These are phyloP conservation scores for Calonectria pseudoreteaudii DNA, from an alignment of 2,329 filamentous ascomycete species.

Conservation along the genomic window DNA sequence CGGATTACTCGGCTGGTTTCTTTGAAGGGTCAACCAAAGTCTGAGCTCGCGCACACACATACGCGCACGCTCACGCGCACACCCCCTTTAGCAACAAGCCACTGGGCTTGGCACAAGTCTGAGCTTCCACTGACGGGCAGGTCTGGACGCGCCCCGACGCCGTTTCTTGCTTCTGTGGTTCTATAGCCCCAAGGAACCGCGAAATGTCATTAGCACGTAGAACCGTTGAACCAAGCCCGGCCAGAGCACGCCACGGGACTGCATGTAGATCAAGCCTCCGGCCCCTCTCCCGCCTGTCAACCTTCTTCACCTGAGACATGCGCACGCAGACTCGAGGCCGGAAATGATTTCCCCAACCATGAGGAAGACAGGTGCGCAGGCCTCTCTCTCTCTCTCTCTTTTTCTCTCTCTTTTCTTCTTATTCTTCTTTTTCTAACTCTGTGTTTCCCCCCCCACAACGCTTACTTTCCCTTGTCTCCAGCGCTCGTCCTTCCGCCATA, in stretches of 20 bases:
- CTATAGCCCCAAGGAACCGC: conserved; percentile 31
- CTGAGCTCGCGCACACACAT: conserved; percentile 12
- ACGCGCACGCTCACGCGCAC: conserved; percentile 14
- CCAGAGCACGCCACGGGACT: conserved; percentile 35
- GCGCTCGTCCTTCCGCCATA: not conserved
- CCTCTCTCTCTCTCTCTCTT: not conserved
- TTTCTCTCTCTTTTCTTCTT: not conserved
- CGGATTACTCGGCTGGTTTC: conserved; percentile 15
- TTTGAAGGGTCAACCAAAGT: conserved; percentile 10
- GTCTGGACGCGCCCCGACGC: conserved; percentile 28
- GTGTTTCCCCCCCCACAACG: not conserved
- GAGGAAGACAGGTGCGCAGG: conserved; percentile 20
- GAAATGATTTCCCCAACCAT: conserved; percentile 30
- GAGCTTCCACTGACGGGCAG: conserved; percentile 25
- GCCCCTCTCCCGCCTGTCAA: conserved; percentile 31
- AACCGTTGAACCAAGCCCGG: conserved; percentile 32
- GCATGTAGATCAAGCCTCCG: conserved; percentile 32
- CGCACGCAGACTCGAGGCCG: conserved; percentile 21
- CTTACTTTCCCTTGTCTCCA: not conserved
- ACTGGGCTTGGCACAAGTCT: conserved; percentile 28
- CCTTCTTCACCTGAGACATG: conserved; percentile 39
- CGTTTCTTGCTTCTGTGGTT: conserved; percentile 27
- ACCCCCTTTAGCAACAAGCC: conserved; percentile 32
- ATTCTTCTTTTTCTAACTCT: not conserved
- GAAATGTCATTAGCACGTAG: conserved; percentile 26